phyloP scores from a whole-genome alignment of 257 asterid species.

The Solanum virginianum region DNA sequence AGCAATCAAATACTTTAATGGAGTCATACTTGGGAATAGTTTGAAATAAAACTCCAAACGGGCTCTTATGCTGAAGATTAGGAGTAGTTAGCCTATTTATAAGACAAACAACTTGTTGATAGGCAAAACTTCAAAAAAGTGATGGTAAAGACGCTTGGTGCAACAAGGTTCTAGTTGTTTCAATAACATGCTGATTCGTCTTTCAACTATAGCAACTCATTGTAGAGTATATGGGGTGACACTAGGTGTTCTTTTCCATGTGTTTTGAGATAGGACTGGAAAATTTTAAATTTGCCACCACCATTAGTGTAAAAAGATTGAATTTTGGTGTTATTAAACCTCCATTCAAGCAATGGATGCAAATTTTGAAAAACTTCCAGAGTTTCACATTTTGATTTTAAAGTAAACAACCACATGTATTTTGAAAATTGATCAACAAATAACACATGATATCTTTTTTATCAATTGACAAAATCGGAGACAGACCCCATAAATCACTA shows the following conservation, averaged over 20 bases:
- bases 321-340: neutral
- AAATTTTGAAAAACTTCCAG: neutral
- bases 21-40: neutral
- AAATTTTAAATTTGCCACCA: too few species aligned
- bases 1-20: neutral
- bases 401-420: neutral
- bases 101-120: neutral
- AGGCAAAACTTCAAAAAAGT: neutral
- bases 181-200: neutral
- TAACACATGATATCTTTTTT: neutral
- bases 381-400: neutral
- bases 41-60: neutral
- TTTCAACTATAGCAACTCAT: neutral
- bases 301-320: neutral
- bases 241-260: neutral
- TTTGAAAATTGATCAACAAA: neutral
- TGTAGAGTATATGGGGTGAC: neutral
- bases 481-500: neutral
- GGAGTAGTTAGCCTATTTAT: neutral
- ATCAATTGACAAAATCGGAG: neutral
- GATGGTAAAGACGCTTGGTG: neutral
- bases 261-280: too few species aligned
- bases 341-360: neutral
- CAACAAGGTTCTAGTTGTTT: neutral
- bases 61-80: neutral